Evolutionary conservation across 306 rosid species (phyloP).

Genomic region (Delonix regia): DNA sequence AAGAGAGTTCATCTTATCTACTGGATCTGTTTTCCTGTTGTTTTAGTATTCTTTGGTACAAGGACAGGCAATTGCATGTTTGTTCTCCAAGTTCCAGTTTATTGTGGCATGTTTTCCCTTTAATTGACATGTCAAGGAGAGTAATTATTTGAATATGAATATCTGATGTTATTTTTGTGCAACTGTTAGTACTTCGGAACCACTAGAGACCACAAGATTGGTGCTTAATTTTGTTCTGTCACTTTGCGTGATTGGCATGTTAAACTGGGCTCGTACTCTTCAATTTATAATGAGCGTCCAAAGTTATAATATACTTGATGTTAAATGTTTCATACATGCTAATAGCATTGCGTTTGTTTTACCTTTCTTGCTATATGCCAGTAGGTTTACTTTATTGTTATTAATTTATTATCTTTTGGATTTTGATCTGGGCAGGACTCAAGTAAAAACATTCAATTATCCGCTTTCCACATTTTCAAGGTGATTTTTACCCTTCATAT

Average conservation of each 20-base stretch:
- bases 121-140: slow-evolving; percentile 2
- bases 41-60: background rate
- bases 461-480: slow-evolving; percentile 99
- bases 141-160: slow-evolving; percentile 6
- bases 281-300: background rate
- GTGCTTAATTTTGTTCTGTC: background rate
- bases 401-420: background rate
- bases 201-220: background rate
- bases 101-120: background rate
- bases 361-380: slow-evolving; percentile 31
- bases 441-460: slow-evolving; percentile 90
- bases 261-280: slow-evolving; percentile 6
- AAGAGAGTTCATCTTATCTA: slow-evolving; percentile 16
- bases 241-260: slow-evolving; percentile 13
- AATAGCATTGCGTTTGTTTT: slow-evolving; percentile 19
- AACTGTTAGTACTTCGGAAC: slow-evolving; percentile 1
- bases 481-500: slow-evolving; percentile 43
- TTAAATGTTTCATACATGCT: slow-evolving; percentile 1
- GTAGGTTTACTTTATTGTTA: slow-evolving; percentile 18
- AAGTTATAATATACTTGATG: background rate
- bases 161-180: background rate
- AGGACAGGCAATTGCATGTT: background rate
- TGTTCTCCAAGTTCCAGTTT: slow-evolving; percentile 19
- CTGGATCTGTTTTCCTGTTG: background rate
- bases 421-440: slow-evolving; percentile 71